Evolutionary conservation across 768 basidiomycete species (phyloP), one percentile per base, ranked within the genome.

Genomic region (Pleurotus cornucopiae): DNA sequence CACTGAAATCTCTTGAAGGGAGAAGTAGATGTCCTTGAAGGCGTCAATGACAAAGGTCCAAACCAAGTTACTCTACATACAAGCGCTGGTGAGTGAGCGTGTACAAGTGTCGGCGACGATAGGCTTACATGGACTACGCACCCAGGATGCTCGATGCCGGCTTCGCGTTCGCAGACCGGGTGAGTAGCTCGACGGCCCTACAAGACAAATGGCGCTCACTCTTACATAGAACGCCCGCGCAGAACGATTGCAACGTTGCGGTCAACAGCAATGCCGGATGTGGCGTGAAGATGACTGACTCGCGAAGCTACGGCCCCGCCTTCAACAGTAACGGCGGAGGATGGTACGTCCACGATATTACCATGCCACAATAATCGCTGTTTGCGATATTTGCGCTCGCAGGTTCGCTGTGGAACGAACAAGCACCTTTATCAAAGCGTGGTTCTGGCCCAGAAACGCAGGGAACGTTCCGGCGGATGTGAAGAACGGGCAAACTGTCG

Each of bases 301-400:
- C 71, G 0, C 63, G 71, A 44, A 81, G 73, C 64, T 85, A 74
- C 63, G 84, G 82, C 2, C 77, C 81, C 4, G 55, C 66, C 0
- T 83, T 86, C 69, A 85, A 86, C 60, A 59, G 56, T n/a, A 74
- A 71, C 41, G 81, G 83, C 16, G 84, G 83, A n/a, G 83, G 83
- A 58, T 84, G 77, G 79, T 83, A 57, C 52, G 76, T 45, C n/a
- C 61, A 1, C 21, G 5, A 9, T 34, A 7, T 20, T 20, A 20
- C 9, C 30, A 34, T 34, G 30, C 9, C 7, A 3, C 7, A 7
- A 34, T 9, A 7, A 11, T 9, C 7, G 30, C 3, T 4, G 7
- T 11, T 34, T 34, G 30, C 3, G 11, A 34, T 34, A 34, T 34
- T 34, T 34, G 1, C 25, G 20, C 54, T 53, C 4, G 30, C 20